Evolutionary conservation across 2,329 filamentous ascomycete species (phyloP), one percentile per base, ranked within the genome.

Genomic region (Trichophyton verrucosum): DNA sequence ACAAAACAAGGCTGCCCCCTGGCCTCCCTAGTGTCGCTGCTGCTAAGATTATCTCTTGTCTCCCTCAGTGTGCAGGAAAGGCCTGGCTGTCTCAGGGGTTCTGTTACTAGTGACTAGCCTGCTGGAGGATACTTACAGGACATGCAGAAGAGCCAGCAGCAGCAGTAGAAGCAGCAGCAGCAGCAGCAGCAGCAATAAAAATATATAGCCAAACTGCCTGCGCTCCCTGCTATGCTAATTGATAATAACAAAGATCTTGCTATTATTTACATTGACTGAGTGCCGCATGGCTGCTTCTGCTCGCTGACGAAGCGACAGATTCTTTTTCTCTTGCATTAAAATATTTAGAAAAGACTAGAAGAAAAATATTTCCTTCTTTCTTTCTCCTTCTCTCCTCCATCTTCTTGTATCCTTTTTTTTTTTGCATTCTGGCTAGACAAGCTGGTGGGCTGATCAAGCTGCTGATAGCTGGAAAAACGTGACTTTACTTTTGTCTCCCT

Each of bases 1-100:
- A 55, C 51, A 33, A 36, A 55, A 55, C 51, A 55, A 55, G 51
- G 51, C 15, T 27, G n/a, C 27, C 51, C 51, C 51, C 46, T 51
- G 51, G 51, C 7, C 27, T 38, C 30, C 4, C 51, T 20, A 55
- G 46, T 27, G 22, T 17, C n/a, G n/a, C 40, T 17, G 40, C n/a
- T n/a, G n/a, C 15, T 44, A 44, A 44, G 40, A 38, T 38, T 44
- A 17, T n/a, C 6, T 6, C 13, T 44, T 3, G 11, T 3, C 27
- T 30, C 27, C 6, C 27, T 7, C 27, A 30, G 27, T 15, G 11
- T 13, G 6, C 13, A 27, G 20, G 46, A 11, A 24, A n/a, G 46
- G 22, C 20, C 20, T 22, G 33, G 8, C 3, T 51, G 46, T 51
- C 46, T 51, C 46, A 51, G 46, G 46, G 46, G 46, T 36, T 11